These are phyloP conservation scores for Colletotrichum echinochloae DNA, from an alignment of 2,329 filamentous ascomycete species.

Conservation along the genomic window DNA sequence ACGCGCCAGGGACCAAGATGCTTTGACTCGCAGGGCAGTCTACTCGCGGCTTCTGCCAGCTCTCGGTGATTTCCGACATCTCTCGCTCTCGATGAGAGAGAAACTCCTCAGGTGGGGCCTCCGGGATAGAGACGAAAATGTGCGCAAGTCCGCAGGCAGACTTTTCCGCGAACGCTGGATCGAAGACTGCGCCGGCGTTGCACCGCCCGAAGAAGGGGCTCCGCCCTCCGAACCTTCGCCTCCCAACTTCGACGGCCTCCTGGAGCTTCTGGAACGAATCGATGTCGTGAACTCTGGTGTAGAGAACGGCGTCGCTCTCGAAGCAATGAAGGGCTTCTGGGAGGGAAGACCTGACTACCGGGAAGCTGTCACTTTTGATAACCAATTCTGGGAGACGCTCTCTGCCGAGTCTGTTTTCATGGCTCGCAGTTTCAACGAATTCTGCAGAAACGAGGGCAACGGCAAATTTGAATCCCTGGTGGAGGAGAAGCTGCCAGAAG, in stretches of 20 bases:
- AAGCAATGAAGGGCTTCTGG: constrained; percentile 98
- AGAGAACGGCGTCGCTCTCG: constrained; percentile 89
- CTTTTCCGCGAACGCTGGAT: constrained; percentile 98
- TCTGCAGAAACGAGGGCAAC: constrained; percentile 80
- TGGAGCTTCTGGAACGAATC: constrained; percentile 93
- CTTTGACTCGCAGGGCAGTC: constrained; percentile 83
- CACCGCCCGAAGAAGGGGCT: constrained; percentile 69
- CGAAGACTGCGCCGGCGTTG: constrained; percentile 85
- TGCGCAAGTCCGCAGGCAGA: constrained; percentile 89
- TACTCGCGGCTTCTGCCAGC: constrained; percentile 90
- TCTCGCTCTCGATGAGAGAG: constrained; percentile 93
- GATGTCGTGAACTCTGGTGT: constrained; percentile 91
- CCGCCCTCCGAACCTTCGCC: constrained; percentile 67
- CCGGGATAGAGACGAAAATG: constrained; percentile 92
- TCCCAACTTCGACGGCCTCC: constrained; percentile 83
- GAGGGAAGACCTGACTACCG: constrained; percentile 87
- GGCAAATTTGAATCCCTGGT: constrained; percentile 80
- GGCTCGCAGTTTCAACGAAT: constrained; percentile 93
- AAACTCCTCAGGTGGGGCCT: constrained; percentile 96
- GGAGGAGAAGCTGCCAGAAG: constrained; percentile 95
- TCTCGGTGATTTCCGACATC: constrained; percentile 91
- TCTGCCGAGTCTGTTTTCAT: constrained; percentile 91
- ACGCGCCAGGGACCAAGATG: constrained; percentile 88
- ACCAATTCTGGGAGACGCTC: constrained; percentile 83
- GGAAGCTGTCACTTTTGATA: constrained; percentile 77